phyloP scores from a whole-genome alignment of 441 rosid genomes.

The Pelargonium fulgidum region DNA sequence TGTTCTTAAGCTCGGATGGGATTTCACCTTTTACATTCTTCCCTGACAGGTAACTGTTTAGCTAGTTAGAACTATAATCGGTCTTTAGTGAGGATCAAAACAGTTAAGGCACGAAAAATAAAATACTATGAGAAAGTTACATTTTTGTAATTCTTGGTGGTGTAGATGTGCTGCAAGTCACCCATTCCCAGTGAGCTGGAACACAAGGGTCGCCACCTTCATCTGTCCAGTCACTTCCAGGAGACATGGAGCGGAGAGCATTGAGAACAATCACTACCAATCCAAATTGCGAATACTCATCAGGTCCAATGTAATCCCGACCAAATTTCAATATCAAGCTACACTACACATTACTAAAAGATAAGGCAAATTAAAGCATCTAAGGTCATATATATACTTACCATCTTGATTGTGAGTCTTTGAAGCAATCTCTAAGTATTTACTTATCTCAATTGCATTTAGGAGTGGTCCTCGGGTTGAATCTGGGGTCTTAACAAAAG shows the following conservation, averaged over 20 bases:
- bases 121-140: slow-evolving; percentile 35
- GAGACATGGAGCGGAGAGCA: slow-evolving; percentile 43
- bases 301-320: slow-evolving; percentile 7
- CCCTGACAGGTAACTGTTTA: slow-evolving; percentile 59
- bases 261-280: slow-evolving; percentile 54
- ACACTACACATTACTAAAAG: slow-evolving; percentile 1
- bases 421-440: slow-evolving; percentile 57
- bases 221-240: slow-evolving; percentile 44
- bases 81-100: neutral
- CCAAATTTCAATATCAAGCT: neutral
- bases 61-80: slow-evolving; percentile 16
- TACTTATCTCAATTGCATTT: slow-evolving; percentile 86
- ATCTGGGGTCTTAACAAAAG: slow-evolving; percentile 63
- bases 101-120: neutral
- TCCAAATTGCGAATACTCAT: slow-evolving; percentile 12
- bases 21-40: slow-evolving; percentile 56
- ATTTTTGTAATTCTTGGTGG: slow-evolving; percentile 85
- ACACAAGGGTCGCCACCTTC: slow-evolving; percentile 93
- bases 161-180: slow-evolving; percentile 55
- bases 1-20: slow-evolving; percentile 48
- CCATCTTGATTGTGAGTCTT: slow-evolving; percentile 59
- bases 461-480: slow-evolving; percentile 80
- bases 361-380: neutral
- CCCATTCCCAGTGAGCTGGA: slow-evolving; percentile 76
- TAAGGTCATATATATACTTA: slow-evolving; percentile 26